Evolutionary conservation across 2,329 filamentous ascomycete genomes (phyloP), one percentile per base, ranked within the genome.

Genomic region (Sporothrix phasma): DNA sequence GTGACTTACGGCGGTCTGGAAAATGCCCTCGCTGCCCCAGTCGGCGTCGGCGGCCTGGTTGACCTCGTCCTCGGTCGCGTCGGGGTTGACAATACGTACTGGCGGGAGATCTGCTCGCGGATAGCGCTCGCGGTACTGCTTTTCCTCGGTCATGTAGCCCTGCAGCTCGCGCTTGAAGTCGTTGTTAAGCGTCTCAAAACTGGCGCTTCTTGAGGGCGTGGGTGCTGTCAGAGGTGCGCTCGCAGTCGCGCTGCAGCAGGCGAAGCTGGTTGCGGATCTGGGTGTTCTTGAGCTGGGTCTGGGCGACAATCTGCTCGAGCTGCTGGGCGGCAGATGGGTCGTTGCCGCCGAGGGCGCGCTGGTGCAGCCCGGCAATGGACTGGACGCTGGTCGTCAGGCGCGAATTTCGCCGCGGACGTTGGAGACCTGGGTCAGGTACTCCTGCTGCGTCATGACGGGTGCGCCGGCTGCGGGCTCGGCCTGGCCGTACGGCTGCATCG

Each of bases 81-180:
- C 86, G 61, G 89, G 89, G 73, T 92, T 90, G 69, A 91, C 88
- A 72, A 93, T 92, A 64, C 85, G 75, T 90, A 92, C 75, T 94
- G 90, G 71, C 90, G 83, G 65, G 85, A 84, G 72, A 93, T 90
- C 74, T 91, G 88, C 68, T 92, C 88, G 66, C 87, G 83, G 74
- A n/a, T 91, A 91, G 68, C 86, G 80, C 72, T 84, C 80, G 72
- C 84, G 82, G 78, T 90, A 92, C 53, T 82, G 80, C 65, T 82
- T 79, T 79, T 94, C 90, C 72, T 90, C 86, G 69, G 82, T 78
- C 72, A 88, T 81, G 74, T 89, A 92, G 69, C 83, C 83, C 72
- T 86, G 81, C 67, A 92, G 79, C 73, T 89, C 86, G 67, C 82
- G 82, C 77, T 87, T 84, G 76, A 92, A 92, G 64, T 85, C 84